Evolutionary conservation across 768 basidiomycete genomes (phyloP).

Genomic region (Lanmaoa pseudosensibilis): DNA sequence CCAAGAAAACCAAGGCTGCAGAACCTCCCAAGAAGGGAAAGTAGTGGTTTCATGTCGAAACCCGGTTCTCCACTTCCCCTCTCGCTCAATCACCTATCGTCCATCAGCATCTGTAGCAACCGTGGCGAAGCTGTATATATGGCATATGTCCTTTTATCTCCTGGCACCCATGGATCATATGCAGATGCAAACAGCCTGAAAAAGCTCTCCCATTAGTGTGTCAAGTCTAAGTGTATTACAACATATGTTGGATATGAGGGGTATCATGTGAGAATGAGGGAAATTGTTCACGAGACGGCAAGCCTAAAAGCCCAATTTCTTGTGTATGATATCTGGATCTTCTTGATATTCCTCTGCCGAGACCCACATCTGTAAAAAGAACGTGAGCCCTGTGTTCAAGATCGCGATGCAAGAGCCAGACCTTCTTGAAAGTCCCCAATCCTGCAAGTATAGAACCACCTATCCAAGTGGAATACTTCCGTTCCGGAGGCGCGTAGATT

Average conservation of each 20-base stretch:
- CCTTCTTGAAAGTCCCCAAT: constrained; percentile 97
- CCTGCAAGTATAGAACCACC: constrained; percentile 97
- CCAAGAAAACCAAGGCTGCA: constrained; percentile 91
- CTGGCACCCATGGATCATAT: constrained; percentile 27
- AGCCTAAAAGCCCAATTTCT: constrained; percentile 79
- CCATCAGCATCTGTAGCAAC: constrained; percentile 38
- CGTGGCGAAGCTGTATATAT: constrained; percentile 41
- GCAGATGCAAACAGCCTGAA: constrained; percentile 23
- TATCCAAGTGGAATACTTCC: constrained; percentile 97
- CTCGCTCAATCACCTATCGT: constrained; percentile 24
- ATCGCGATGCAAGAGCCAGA: constrained; percentile 25
- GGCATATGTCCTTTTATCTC: constrained; percentile 38
- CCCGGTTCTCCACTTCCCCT: constrained; percentile 16
- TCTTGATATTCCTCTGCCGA: constrained; percentile 99
- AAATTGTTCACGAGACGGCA: constrained; percentile 12
- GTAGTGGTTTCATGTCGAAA: constrained; percentile 46
- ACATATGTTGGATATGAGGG: constrained; percentile 31
- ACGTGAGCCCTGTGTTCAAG: constrained; percentile 5
- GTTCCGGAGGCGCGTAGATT: constrained; percentile 98
- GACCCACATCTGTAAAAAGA: constrained; percentile 87
- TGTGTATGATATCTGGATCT: constrained; percentile 98
- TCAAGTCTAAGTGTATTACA: constrained; percentile 34
- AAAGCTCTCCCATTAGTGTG: constrained; percentile 23
- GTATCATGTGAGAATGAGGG: constrained; percentile 30
- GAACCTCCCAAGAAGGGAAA: constrained; percentile 92